Conservation (phyloP, 495 filamentous ascomycete species). For the Hypoxylon lienhwacheense region DNA sequence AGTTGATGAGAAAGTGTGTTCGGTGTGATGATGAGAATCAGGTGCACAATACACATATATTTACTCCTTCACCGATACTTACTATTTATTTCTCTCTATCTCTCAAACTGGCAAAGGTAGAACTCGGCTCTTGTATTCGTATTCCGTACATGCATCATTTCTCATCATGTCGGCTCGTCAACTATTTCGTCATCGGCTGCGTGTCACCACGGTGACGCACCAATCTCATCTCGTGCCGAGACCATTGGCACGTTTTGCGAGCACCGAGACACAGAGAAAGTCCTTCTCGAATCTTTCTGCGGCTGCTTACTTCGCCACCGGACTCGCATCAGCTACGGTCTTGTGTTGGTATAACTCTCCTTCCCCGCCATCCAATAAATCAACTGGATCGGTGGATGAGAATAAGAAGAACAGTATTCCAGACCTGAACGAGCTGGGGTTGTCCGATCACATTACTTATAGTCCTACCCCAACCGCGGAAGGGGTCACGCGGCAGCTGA, state of each 20-base stretch:
- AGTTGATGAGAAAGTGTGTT: too few relatives aligned
- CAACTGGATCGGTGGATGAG: background rate
- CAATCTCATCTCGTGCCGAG: slow-evolving; percentile 5
- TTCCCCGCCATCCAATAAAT: background rate
- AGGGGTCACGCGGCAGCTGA: slow-evolving; percentile 36
- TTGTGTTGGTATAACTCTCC: slow-evolving; percentile 15
- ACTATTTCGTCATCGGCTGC: slow-evolving; percentile 24
- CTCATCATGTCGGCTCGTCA: slow-evolving; percentile 22
- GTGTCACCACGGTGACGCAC: slow-evolving; percentile 15
- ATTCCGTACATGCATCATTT: slow-evolving; percentile 9
- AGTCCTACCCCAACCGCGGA: slow-evolving; percentile 29
- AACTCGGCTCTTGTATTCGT: too few relatives aligned
- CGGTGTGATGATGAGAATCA: too few relatives aligned
- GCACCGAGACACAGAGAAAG: slow-evolving; percentile 13
- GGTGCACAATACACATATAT: background rate
- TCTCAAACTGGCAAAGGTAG: background rate
- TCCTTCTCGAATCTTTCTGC: slow-evolving; percentile 1
- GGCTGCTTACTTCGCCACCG: slow-evolving; percentile 25
- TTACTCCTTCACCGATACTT: slow-evolving; percentile 1
- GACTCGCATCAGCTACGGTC: slow-evolving; percentile 11
- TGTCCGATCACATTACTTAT: slow-evolving; percentile 30
- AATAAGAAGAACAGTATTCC: slow-evolving; percentile 10
- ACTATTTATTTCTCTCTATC: background rate
- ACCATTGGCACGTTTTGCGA: slow-evolving; percentile 26
- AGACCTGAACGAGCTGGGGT: slow-evolving; percentile 31